These are phyloP conservation scores for Aeminium ludgeri DNA, from an alignment of 495 filamentous ascomycete genomes.

Conservation along the genomic window DNA sequence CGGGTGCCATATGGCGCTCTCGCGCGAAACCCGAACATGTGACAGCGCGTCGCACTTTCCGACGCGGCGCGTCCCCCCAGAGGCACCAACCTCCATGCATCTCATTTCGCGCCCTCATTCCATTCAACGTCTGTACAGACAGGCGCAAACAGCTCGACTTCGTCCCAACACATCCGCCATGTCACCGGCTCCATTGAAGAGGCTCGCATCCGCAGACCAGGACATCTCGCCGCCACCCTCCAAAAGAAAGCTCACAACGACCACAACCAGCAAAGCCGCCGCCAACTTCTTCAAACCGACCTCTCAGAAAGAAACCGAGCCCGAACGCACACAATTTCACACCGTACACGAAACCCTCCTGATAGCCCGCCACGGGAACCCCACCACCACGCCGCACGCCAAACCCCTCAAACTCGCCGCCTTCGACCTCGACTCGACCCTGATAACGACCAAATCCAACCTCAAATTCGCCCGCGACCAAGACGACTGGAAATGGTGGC, in stretches of 20 bases:
- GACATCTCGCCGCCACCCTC: constrained; percentile 42
- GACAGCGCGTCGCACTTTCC: too few species aligned
- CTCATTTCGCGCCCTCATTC: neutral
- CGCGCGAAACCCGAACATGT: too few species aligned
- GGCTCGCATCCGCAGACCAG: constrained; percentile 18
- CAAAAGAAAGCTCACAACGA: constrained; percentile 45
- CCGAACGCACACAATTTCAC: constrained; percentile 60
- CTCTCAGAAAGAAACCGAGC: constrained; percentile 76
- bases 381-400: constrained; percentile 10
- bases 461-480: constrained; percentile 55
- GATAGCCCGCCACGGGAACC: constrained; percentile 46
- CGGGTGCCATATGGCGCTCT: too few species aligned
- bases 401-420: constrained; percentile 50
- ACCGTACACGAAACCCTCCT: constrained; percentile 52
- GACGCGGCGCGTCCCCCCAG: neutral
- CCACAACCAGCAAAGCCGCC: constrained; percentile 58
- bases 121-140: neutral
- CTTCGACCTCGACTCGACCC: constrained; percentile 87
- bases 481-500: constrained; percentile 93
- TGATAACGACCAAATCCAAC: constrained; percentile 65
- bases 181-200: constrained; percentile 9
- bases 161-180: neutral
- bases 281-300: constrained; percentile 77
- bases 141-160: neutral
- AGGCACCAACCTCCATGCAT: neutral